phyloP scores from a whole-genome alignment of 495 filamentous ascomycete genomes.

The Schizothecium vesticola region DNA sequence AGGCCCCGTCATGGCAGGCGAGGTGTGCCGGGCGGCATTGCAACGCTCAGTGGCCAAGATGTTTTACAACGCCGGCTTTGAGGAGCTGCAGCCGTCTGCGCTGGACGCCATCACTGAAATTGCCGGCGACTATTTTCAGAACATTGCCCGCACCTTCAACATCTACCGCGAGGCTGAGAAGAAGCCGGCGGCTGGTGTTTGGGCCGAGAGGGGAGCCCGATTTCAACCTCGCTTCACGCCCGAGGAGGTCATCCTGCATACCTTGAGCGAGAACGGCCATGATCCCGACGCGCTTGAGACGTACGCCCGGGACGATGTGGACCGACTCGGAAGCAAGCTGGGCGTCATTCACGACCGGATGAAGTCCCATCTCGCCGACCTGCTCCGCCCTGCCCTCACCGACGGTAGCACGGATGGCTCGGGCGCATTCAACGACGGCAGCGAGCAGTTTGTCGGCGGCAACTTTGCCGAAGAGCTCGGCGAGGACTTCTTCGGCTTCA shows the following conservation, averaged over 20 bases:
- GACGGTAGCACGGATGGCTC: conserved; percentile 79
- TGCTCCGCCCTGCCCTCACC: conserved; percentile 78
- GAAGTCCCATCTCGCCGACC: conserved; percentile 80
- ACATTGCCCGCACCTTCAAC: conserved; percentile 71
- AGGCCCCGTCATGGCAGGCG: conserved; percentile 76
- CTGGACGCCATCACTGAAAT: conserved; percentile 87
- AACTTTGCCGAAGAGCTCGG: conserved; percentile 97
- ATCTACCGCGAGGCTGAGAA: conserved; percentile 79
- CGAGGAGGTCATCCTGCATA: conserved; percentile 84
- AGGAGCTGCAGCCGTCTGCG: conserved; percentile 93
- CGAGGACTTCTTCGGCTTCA: conserved; percentile 99
- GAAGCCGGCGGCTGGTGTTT: conserved; percentile 40
- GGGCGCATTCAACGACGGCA: conserved; percentile 88
- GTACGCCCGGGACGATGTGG: conserved; percentile 91
- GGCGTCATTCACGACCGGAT: conserved; percentile 84
- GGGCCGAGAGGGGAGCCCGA: conserved; percentile 33
- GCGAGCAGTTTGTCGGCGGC: conserved; percentile 92
- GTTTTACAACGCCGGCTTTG: conserved; percentile 94
- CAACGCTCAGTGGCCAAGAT: conserved; percentile 90
- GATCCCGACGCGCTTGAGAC: conserved; percentile 76
- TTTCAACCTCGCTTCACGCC: conserved; percentile 65
- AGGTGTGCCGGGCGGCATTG: conserved; percentile 72
- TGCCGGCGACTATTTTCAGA: conserved; percentile 81
- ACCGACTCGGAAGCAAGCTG: conserved; percentile 79
- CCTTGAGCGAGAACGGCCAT: conserved; percentile 71